Conservation (phyloP, 257 asterid genomes). For the Solanum virginianum region DNA sequence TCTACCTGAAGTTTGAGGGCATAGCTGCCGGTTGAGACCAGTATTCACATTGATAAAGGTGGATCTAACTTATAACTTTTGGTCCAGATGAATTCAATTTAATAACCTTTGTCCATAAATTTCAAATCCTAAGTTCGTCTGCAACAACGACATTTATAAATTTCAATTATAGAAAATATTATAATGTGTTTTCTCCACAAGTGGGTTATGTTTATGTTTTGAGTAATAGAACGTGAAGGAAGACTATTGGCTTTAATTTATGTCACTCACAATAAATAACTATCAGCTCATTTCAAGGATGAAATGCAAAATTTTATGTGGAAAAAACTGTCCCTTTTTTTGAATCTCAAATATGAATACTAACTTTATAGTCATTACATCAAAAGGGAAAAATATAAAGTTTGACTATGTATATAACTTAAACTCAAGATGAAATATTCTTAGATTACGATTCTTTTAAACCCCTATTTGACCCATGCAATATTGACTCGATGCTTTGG, state of each 20-base stretch:
- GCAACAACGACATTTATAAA: rapidly evolving
- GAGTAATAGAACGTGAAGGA: not conserved
- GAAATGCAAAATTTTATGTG: too few relatives aligned
- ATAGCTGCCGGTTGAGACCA: not conserved
- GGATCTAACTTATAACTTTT: not conserved
- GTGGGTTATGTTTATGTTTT: not conserved
- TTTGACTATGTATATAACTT: too few relatives aligned
- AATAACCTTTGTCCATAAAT: not conserved
- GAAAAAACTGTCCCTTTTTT: not conserved
- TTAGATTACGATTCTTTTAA: too few relatives aligned
- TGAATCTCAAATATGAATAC: not conserved
- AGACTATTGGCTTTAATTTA: not conserved
- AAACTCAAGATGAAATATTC: too few relatives aligned
- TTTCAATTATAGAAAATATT: not conserved
- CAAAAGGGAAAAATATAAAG: too few relatives aligned
- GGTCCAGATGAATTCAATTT: not conserved
- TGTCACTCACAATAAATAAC: not conserved
- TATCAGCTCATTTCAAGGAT: too few relatives aligned
- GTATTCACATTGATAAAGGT: not conserved
- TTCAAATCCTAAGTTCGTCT: not conserved
- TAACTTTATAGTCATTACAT: not conserved
- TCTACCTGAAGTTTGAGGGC: not conserved
- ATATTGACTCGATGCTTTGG: too few relatives aligned
- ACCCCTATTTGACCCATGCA: too few relatives aligned
- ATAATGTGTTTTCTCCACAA: not conserved